Evolutionary conservation across 768 basidiomycete species (phyloP).

Genomic region (Phaeolepiota aurea): DNA sequence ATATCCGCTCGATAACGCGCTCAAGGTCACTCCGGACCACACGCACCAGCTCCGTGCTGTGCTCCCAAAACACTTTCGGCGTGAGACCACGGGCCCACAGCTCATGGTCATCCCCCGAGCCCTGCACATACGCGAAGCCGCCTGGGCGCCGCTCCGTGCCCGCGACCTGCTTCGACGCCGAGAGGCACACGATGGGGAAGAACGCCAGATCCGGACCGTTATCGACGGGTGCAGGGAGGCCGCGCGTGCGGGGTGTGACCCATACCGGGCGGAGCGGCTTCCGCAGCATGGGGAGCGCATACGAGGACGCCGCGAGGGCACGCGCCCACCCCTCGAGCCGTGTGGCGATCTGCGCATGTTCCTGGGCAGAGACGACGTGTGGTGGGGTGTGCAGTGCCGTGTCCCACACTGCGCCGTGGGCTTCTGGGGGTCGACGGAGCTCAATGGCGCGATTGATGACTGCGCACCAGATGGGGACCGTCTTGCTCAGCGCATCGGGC

Average conservation of each 20-base stretch:
- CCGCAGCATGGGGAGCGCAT: slow-evolving; percentile 49
- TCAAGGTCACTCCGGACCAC: slow-evolving; percentile 42
- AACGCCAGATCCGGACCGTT: slow-evolving; percentile 24
- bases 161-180: slow-evolving; percentile 59
- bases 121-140: slow-evolving; percentile 85
- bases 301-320: slow-evolving; percentile 70
- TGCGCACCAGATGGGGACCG: slow-evolving; percentile 91
- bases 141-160: slow-evolving; percentile 47
- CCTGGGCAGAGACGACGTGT: slow-evolving; percentile 58
- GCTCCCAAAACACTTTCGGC: slow-evolving; percentile 61
- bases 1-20: slow-evolving; percentile 23
- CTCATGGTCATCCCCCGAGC: slow-evolving; percentile 93
- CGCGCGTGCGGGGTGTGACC: slow-evolving; percentile 67
- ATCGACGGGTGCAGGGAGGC: slow-evolving; percentile 33
- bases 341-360: slow-evolving; percentile 71
- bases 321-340: slow-evolving; percentile 62
- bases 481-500: slow-evolving; percentile 91
- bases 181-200: slow-evolving; percentile 75
- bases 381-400: slow-evolving; percentile 62
- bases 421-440: slow-evolving; percentile 20
- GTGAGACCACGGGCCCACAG: slow-evolving; percentile 85
- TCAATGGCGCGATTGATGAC: slow-evolving; percentile 67
- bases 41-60: slow-evolving; percentile 40
- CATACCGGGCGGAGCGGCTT: slow-evolving; percentile 79
- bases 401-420: slow-evolving; percentile 39